Evolutionary conservation across 805 yeast genomes (phyloP), one percentile per base, ranked within the genome.

Genomic region (Saccharomyces kudriavzevii): DNA sequence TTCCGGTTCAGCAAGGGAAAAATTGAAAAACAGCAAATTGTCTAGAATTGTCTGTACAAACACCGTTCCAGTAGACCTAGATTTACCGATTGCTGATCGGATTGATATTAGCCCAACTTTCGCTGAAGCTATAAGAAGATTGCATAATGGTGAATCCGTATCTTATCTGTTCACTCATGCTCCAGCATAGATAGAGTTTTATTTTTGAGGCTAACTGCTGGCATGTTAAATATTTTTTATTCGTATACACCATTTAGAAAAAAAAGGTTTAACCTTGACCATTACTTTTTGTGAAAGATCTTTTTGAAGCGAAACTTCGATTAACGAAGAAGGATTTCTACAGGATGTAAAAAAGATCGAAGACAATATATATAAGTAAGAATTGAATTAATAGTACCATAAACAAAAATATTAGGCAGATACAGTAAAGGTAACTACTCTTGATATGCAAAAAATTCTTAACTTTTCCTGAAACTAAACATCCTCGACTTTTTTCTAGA

Each of bases 121-220:
- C 55, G 98, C 97, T 8, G 99, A 94, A 71, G 92, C 96, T 31
- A 86, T 92, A 55, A 82, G 98, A 70, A 82, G 99, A 65, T 76
- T 92, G 60, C 99, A 92, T 70, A 92, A 94, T 66, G 99, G 99
- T 64, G 99, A 92, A 74, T 85, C 91, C 70, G 84, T 87, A 54
- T 84, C 90, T 8, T 87, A 84, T 71, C 74, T 87, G 58, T 87
- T 87, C 72, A 84, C 61, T 22, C 63, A 67, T 59, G 69, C 68
- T 35, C 71, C 71, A 22, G 60, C 64, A 45, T 67, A 57, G 47
- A 5, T n/a, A 9, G n/a, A 14, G 13, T 17, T 17, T 35, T 20
- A 5, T 17, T 35, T 8, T 11, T 6, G 5, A n/a, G 3, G 17
- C 8, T 17, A 17, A 35, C 5, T 20, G 43, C 24, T 35, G 5